Base-by-base conservation (phyloP, 176 grass and related monocot genomes). In the Cenchrus americanus region DNA sequence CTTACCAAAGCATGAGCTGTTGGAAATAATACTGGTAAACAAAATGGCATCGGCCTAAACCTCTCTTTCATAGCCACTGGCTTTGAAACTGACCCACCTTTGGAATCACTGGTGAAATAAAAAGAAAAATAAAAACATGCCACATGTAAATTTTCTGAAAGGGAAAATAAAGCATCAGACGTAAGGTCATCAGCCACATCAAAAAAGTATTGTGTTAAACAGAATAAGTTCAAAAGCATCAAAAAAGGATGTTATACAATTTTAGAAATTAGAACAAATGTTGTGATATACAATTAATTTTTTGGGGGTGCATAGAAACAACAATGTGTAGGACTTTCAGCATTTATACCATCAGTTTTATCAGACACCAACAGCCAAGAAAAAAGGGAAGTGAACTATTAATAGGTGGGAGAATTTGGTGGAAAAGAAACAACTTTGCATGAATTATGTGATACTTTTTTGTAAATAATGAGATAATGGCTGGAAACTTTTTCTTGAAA, bases 1-100 rank as follows among this genome's bases (percentile, higher is more conserved):
- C 91, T 85, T 93, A 98, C 96, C 93, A 95, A 82, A 77, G 93
- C 91, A 95, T 98, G 93, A 48, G 93, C 85, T 19, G 89, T 90
- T 60, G 93, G 93, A 76, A 98, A 86, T 78, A 98, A 66, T 87
- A 95, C 71, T 70, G 93, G 96, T 67, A 91, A 82, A 66, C 93
- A 98, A 55, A 98, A 83, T 80, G 96, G 91, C 89, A 94, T 85
- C 66, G 96, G 93, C 72, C 93, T 92, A 69, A 93, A 98, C 83
- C 87, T 93, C 91, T 95, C 96, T 84, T 88, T 95, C 62, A 55
- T 82, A 87, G 82, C 76, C 76, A 82, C 80, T 75, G 84, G 73
- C 58, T 86, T 95, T 12, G 80, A 82, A 87, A 23, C 67, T 67
- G 89, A 90, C 90, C 30, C 91, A 8, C 55, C 85, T 87, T 89